These are phyloP conservation scores for Fusarium sp. DNA, from an alignment of 2,329 filamentous ascomycete genomes.

Conservation along the genomic window DNA sequence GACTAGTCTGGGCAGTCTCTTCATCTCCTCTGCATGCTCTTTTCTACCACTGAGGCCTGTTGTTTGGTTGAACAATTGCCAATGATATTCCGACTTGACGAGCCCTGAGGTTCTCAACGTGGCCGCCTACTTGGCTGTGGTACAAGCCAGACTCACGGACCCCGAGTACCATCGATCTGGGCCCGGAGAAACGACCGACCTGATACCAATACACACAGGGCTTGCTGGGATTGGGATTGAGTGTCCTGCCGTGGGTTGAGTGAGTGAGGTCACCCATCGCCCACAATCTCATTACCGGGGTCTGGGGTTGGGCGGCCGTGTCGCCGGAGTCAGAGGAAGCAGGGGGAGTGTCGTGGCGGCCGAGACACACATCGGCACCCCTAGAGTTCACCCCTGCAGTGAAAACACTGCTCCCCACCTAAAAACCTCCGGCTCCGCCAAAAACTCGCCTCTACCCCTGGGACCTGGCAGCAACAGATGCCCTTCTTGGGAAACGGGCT, in stretches of 20 bases:
- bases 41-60: background rate
- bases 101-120: background rate
- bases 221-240: conserved; percentile 18
- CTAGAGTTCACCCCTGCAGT: conserved; percentile 23
- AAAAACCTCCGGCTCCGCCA: conserved; percentile 35
- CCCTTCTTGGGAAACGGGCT: conserved; percentile 27
- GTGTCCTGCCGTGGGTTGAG: conserved; percentile 6
- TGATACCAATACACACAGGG: conserved; percentile 27
- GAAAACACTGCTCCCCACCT: conserved; percentile 33
- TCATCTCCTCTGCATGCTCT: conserved; percentile 21
- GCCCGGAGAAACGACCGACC: conserved; percentile 27
- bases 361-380: conserved; percentile 38
- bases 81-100: conserved; percentile 14
- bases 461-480: conserved; percentile 35
- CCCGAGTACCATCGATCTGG: conserved; percentile 6
- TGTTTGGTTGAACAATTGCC: conserved; percentile 24
- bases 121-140: conserved; percentile 9
- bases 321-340: conserved; percentile 13
- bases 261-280: conserved; percentile 22
- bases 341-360: conserved; percentile 32
- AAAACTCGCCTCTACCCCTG: conserved; percentile 42
- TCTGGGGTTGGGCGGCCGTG: conserved; percentile 25
- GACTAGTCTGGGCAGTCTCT: conserved; percentile 3
- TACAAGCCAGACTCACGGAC: conserved; percentile 11
- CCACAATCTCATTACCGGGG: conserved; percentile 23